phyloP scores from a whole-genome alignment of 2,329 filamentous ascomycete species.

The Neofusicoccum kwambonambiense region DNA sequence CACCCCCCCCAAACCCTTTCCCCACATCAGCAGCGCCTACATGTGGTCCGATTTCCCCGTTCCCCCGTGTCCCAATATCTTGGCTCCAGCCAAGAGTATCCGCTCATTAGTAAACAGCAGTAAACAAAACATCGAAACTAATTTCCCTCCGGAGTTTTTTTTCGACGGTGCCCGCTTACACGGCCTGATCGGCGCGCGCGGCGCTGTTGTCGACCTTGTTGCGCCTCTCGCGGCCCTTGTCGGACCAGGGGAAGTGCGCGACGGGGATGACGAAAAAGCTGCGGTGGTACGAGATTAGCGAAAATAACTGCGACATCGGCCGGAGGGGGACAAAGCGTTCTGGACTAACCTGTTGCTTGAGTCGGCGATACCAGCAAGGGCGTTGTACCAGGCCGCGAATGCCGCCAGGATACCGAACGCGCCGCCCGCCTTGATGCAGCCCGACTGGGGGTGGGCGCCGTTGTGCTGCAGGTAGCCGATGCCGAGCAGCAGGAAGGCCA shows the following conservation, averaged over 20 bases:
- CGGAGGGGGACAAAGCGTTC: neutral
- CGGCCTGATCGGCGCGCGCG: constrained; percentile 29
- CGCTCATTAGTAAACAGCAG: neutral
- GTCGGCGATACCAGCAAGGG: constrained; percentile 56
- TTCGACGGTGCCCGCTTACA: neutral
- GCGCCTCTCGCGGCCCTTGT: constrained; percentile 40
- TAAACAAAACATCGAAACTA: neutral
- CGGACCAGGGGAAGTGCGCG: constrained; percentile 90
- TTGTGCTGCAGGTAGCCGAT: constrained; percentile 52
- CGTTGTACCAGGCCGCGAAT: constrained; percentile 56
- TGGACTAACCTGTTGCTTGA: constrained; percentile 47
- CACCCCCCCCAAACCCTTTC: neutral
- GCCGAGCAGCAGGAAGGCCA: constrained; percentile 59
- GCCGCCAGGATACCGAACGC: constrained; percentile 54
- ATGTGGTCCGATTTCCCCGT: neutral
- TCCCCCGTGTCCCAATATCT: neutral
- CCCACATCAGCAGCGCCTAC: neutral
- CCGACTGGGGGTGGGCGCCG: constrained; percentile 38
- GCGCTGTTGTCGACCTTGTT: constrained; percentile 42
- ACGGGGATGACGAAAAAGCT: constrained; percentile 95
- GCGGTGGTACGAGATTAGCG: constrained; percentile 21
- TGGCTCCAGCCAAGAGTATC: neutral
- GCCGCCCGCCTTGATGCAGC: constrained; percentile 53
- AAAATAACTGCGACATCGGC: neutral
- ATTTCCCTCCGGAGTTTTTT: neutral